phyloP scores from a whole-genome alignment of 2,329 filamentous ascomycete genomes.

The Verticillium tricorpus region DNA sequence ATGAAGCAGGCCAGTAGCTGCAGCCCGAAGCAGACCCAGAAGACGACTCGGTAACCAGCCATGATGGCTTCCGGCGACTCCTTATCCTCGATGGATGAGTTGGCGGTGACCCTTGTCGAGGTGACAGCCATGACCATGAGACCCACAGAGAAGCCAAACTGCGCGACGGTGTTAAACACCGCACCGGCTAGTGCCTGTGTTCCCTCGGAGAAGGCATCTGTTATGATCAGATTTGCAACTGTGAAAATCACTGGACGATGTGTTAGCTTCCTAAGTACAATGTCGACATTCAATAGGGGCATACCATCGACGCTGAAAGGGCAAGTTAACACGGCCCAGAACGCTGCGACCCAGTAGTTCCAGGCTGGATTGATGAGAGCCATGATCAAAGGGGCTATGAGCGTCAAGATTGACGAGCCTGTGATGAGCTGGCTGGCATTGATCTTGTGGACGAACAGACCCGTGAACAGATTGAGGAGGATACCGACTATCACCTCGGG shows the following conservation, averaged over 20 bases:
- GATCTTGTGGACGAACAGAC: slow-evolving; percentile 29
- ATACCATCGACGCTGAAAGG: slow-evolving; percentile 25
- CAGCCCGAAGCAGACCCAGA: slow-evolving; percentile 47
- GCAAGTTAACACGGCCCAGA: slow-evolving; percentile 26
- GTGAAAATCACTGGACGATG: slow-evolving; percentile 43
- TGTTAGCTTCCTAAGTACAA: background rate
- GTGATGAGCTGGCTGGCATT: slow-evolving; percentile 24
- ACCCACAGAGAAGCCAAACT: slow-evolving; percentile 51
- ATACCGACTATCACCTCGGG: slow-evolving; percentile 30
- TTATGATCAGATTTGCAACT: slow-evolving; percentile 48
- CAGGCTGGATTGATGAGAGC: slow-evolving; percentile 36
- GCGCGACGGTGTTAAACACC: slow-evolving; percentile 54
- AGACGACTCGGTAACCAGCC: slow-evolving; percentile 47
- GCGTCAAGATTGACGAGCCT: slow-evolving; percentile 27
- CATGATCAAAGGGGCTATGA: slow-evolving; percentile 40
- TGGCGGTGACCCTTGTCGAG: slow-evolving; percentile 36
- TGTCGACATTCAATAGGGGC: background rate
- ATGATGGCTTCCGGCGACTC: slow-evolving; percentile 31
- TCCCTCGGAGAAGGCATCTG: slow-evolving; percentile 46
- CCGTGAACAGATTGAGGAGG: slow-evolving; percentile 27
- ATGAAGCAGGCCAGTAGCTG: slow-evolving; percentile 25
- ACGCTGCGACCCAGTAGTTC: slow-evolving; percentile 38
- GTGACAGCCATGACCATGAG: slow-evolving; percentile 46
- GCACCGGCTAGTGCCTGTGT: slow-evolving; percentile 54
- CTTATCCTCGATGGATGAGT: slow-evolving; percentile 19